A percentile compares a stretch with the other conserved stretches of the same genome.
phyloP scores from a whole-genome alignment of 2,329 filamentous ascomycete genomes.

The Cryphonectria naterciae region DNA sequence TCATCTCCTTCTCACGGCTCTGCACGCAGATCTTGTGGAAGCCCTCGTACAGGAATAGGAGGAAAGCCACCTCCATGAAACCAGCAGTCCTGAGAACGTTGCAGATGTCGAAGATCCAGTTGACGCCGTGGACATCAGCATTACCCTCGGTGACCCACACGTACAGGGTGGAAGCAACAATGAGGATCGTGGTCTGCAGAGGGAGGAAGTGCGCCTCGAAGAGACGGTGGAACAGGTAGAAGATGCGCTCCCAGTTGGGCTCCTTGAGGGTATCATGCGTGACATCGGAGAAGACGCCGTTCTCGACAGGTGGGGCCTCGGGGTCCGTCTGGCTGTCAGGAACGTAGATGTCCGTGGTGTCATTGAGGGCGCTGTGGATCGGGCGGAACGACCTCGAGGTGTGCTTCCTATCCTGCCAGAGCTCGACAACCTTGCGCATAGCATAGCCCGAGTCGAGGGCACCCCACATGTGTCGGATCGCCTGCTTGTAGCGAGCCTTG shows the following conservation, averaged over 20 bases:
- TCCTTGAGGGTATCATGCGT: conserved; percentile 54
- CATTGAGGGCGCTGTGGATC: conserved; percentile 55
- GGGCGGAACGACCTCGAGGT: conserved; percentile 59
- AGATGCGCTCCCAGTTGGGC: conserved; percentile 59
- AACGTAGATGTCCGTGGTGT: conserved; percentile 52
- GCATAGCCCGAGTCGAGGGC: conserved; percentile 71
- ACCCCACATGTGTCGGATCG: conserved; percentile 77
- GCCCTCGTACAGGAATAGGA: conserved; percentile 68
- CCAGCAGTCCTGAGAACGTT: conserved; percentile 63
- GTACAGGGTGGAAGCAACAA: conserved; percentile 66
- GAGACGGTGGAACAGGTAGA: conserved; percentile 67
- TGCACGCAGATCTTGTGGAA: conserved; percentile 67
- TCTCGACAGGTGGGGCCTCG: conserved; percentile 47
- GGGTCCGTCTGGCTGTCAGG: conserved; percentile 48
- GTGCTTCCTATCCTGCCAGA: conserved; percentile 61
- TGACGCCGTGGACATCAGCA: conserved; percentile 56
- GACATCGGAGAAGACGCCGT: conserved; percentile 59
- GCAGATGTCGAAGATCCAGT: conserved; percentile 64
- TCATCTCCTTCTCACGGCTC: conserved; percentile 68
- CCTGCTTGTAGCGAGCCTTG: conserved; percentile 71
- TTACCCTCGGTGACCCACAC: conserved; percentile 55
- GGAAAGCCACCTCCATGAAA: conserved; percentile 65
- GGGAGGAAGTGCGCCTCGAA: conserved; percentile 77
- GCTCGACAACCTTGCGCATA: conserved; percentile 59
- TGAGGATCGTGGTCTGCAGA: conserved; percentile 67